Conservation (phyloP, 495 filamentous ascomycete species). For the Aspergillus mulundensis region DNA sequence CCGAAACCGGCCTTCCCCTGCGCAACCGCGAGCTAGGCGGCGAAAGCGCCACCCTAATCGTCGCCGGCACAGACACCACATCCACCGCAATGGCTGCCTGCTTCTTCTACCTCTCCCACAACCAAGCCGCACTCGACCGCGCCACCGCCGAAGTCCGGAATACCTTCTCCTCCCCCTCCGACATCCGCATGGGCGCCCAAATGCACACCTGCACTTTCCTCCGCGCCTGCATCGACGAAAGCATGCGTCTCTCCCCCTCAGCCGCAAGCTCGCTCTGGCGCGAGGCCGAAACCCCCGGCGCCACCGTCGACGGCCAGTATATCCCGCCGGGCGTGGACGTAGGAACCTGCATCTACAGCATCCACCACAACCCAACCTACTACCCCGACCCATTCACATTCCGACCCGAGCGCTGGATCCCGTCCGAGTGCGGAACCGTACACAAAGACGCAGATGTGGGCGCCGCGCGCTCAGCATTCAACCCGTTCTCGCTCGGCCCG, state of each 20-base stretch:
- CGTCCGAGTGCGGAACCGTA: slow-evolving; percentile 13
- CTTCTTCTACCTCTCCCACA: slow-evolving; percentile 64
- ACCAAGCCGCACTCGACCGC: slow-evolving; percentile 40
- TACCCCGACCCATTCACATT: slow-evolving; percentile 48
- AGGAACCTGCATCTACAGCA: slow-evolving; percentile 49
- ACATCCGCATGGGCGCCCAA: slow-evolving; percentile 49
- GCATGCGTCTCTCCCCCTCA: slow-evolving; percentile 60
- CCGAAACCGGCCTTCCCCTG: slow-evolving; percentile 55
- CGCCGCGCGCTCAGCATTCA: slow-evolving; percentile 33
- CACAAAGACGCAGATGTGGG: slow-evolving; percentile 14
- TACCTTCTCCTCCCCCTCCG: slow-evolving; percentile 32
- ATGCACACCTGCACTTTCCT: slow-evolving; percentile 52
- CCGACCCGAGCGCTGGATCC: slow-evolving; percentile 54
- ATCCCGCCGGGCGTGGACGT: slow-evolving; percentile 51
- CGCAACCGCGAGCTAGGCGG: slow-evolving; percentile 53
- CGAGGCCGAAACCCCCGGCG: slow-evolving; percentile 53
- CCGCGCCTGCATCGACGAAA: slow-evolving; percentile 60
- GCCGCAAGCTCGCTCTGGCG: slow-evolving; percentile 54
- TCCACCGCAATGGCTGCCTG: slow-evolving; percentile 59
- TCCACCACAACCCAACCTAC: slow-evolving; percentile 54
- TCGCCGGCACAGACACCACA: slow-evolving; percentile 50
- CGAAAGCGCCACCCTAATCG: slow-evolving; percentile 51
- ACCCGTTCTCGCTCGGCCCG: slow-evolving; percentile 55
- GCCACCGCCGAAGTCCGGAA: slow-evolving; percentile 40
- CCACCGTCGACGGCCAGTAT: slow-evolving; percentile 48